Evolutionary conservation across 2,329 filamentous ascomycete species (phyloP), one percentile per base, ranked within the genome.

Genomic region (Colletotrichum falcatum): DNA sequence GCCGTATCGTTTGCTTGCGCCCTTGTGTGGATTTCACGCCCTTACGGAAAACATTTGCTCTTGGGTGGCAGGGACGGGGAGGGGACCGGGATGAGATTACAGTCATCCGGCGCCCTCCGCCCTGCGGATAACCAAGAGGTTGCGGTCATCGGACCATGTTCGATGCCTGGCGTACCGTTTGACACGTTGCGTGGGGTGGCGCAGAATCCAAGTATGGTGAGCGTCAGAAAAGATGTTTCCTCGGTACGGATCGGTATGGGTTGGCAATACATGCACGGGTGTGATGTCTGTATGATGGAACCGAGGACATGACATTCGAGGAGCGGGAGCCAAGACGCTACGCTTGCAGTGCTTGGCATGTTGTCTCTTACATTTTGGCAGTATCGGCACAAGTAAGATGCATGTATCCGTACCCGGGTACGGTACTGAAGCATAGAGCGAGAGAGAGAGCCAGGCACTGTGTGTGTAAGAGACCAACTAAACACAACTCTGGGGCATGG

Each of bases 61-160:
- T 33, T 3, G 30, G 35, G 26, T 3, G 30, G 35, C 11, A 26
- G 28, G 20, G 16, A 65, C 55, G 60, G 33, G 33, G 49, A 1
- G n/a, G 12, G 26, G 39, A n/a, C 63, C 51, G 49, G 63, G 55
- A 49, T 18, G 26, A 11, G 1, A 37, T 39, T 28, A 42, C 33
- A 37, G 49, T 55, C 44, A 18, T 23, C 63, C 63, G 63, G 66
- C 35, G 26, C n/a, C 20, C 28, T 44, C 48, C 26, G 26, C n/a
- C 20, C 28, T 44, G 39, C 26, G 56, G 35, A 28, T 44, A 5
- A 56, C 54, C 42, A 61, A 61, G 55, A 46, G n/a, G 56, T 26
- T 49, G 44, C 28, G 30, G 53, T 58, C 16, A 65, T 23, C 35
- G 14, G 58, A 12, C 7, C 20, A 4, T 33, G 20, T 30, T 26